These are phyloP conservation scores for Bisporella sp. DNA, from an alignment of 2,329 filamentous ascomycete genomes.

Conservation along the genomic window DNA sequence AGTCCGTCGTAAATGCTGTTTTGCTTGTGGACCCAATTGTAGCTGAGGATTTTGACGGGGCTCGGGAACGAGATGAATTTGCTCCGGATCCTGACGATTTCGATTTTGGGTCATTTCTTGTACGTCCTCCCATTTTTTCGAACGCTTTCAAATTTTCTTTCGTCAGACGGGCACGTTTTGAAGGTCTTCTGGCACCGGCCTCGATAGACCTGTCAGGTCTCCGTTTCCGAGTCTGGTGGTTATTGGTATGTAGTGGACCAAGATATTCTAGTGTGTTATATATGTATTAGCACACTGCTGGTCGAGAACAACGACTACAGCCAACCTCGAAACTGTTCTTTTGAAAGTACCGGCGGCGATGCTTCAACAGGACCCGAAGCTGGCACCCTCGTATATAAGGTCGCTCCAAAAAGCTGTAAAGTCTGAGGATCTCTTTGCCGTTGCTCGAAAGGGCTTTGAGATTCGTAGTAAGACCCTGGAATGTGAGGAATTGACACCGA, in stretches of 20 bases:
- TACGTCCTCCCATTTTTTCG: constrained; percentile 10
- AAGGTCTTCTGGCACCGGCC: constrained; percentile 9
- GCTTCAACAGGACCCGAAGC: constrained; percentile 9
- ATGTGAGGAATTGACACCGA: neutral
- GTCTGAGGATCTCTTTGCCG: constrained; percentile 10
- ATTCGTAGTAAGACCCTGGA: constrained; percentile 4
- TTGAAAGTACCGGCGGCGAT: constrained; percentile 9
- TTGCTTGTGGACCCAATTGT: constrained; percentile 4
- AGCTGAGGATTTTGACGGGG: constrained; percentile 4
- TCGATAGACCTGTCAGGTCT: constrained; percentile 11
- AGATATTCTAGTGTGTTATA: constrained; percentile 11
- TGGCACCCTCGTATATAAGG: constrained; percentile 11
- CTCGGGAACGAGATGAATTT: constrained; percentile 4
- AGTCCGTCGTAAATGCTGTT: constrained; percentile 3
- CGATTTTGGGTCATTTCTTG: neutral
- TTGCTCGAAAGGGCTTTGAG: constrained; percentile 11
- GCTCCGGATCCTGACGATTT: constrained; percentile 4
- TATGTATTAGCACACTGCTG: constrained; percentile 12
- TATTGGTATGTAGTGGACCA: constrained; percentile 6
- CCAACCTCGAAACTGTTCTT: constrained; percentile 13
- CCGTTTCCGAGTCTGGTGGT: constrained; percentile 11
- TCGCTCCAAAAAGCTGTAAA: constrained; percentile 10
- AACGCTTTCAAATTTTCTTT: constrained; percentile 13
- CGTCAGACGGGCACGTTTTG: constrained; percentile 12
- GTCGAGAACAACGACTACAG: constrained; percentile 10